These are phyloP conservation scores for Arabidopsis suecica DNA, from an alignment of 345 rosid genomes.

Conservation along the genomic window DNA sequence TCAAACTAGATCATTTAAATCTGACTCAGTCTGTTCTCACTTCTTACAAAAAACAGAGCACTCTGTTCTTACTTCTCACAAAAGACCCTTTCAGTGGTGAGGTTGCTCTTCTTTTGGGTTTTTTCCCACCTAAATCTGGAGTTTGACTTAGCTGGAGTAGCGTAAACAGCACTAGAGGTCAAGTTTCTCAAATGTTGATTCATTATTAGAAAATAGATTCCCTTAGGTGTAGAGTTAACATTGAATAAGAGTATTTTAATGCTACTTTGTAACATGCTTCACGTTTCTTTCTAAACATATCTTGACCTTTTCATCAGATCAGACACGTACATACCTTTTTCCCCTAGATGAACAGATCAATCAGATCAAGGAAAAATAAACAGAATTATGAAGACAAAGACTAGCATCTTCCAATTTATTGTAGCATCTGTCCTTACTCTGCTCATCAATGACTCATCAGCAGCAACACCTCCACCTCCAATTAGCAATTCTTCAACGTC, in stretches of 20 bases:
- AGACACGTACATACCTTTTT: not conserved
- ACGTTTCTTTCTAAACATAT: constrained; percentile 14
- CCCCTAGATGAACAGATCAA: not conserved
- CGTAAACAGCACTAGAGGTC: not conserved
- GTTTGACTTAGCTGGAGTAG: not conserved
- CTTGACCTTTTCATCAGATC: constrained; percentile 9
- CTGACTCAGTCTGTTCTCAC: no score
- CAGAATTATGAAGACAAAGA: not conserved
- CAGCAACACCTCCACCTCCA: constrained; percentile 17
- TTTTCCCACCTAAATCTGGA: not conserved
- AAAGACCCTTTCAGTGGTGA: not conserved
- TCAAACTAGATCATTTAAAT: no score
- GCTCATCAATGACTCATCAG: constrained; percentile 22
- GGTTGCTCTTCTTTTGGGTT: not conserved
- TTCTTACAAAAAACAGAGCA: not conserved
- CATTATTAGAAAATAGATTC: not conserved
- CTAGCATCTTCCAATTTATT: constrained; percentile 2
- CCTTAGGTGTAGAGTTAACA: not conserved
- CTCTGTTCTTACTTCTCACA: not conserved
- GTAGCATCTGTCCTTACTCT: not conserved
- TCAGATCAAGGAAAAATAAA: not conserved
- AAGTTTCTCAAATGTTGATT: not conserved
- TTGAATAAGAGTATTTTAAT: not conserved
- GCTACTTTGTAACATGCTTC: constrained; percentile 21
- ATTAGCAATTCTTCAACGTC: constrained; percentile 3